These are phyloP conservation scores for Radiomyces spectabilis DNA, from an alignment of 192 early-diverging fungal species.

Conservation along the genomic window DNA sequence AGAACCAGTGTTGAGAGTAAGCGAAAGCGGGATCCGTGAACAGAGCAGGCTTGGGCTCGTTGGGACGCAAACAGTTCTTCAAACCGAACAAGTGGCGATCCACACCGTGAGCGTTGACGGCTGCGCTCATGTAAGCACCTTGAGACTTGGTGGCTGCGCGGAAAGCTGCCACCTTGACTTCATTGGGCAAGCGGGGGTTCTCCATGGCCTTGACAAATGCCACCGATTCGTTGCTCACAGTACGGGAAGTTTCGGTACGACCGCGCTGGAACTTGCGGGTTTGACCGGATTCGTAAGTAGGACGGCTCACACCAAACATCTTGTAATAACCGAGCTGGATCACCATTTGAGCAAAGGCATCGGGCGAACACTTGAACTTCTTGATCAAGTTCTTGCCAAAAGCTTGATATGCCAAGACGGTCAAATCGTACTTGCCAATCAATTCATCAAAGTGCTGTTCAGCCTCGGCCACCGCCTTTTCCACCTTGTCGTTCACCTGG, in stretches of 20 bases:
- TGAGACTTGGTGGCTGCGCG: constrained; percentile 74
- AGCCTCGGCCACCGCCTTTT: constrained; percentile 56
- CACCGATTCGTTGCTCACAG: constrained; percentile 66
- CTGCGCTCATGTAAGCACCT: constrained; percentile 69
- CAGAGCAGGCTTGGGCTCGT: constrained; percentile 74
- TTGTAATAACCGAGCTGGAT: constrained; percentile 96
- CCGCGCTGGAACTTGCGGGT: constrained; percentile 90
- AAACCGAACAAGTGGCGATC: constrained; percentile 89
- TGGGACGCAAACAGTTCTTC: constrained; percentile 61
- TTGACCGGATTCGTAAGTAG: constrained; percentile 93
- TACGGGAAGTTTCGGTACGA: constrained; percentile 90
- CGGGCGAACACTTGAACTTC: constrained; percentile 67
- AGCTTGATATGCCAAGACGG: constrained; percentile 74
- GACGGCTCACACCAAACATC: constrained; percentile 64
- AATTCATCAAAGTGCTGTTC: constrained; percentile 73
- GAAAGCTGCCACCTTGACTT: constrained; percentile 61
- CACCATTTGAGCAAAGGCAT: constrained; percentile 83
- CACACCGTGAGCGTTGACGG: constrained; percentile 77
- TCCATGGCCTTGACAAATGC: constrained; percentile 87
- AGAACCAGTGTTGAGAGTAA: constrained; percentile 79
- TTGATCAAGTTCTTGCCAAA: constrained; percentile 97
- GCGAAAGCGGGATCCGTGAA: constrained; percentile 83
- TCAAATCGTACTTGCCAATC: constrained; percentile 73
- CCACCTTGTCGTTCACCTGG: constrained; percentile 52
- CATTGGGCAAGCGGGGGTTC: constrained; percentile 35